A percentile compares a stretch with the other conserved stretches of the same genome.
phyloP scores from a whole-genome alignment of 148 eudicot species.

The Suaeda aralocaspica region DNA sequence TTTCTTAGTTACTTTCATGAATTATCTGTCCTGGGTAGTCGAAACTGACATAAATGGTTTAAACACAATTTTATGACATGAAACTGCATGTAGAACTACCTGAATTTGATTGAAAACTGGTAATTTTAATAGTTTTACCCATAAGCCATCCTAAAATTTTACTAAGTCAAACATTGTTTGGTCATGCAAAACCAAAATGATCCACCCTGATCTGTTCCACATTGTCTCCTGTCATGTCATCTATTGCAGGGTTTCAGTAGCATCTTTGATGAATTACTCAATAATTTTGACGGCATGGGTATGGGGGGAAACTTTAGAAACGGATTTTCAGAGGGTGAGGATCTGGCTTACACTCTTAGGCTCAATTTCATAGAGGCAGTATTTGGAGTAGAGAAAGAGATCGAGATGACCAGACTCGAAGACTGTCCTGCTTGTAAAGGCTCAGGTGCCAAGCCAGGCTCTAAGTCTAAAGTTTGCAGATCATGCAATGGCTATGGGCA shows the following conservation, averaged over 20 bases:
- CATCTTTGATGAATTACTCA: conserved; percentile 73
- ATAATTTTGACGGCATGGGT: conserved; percentile 43
- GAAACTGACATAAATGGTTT: not conserved
- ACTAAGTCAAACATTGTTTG: not conserved
- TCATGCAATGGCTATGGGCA: conserved; percentile 91
- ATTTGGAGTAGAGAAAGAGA: conserved; percentile 81
- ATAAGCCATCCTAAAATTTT: not conserved
- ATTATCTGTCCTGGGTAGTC: not conserved
- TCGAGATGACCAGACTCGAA: conserved; percentile 76
- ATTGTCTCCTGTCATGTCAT: not conserved
- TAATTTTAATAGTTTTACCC: not conserved
- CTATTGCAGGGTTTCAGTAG: conserved; percentile 77
- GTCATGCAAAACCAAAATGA: not conserved
- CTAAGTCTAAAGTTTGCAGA: conserved; percentile 56
- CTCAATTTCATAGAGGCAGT: conserved; percentile 86
- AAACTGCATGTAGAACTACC: not conserved
- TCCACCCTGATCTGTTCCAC: not conserved
- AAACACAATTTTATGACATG: not conserved
- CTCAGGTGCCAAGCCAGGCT: conserved; percentile 84
- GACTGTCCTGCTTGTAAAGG: conserved; percentile 76
- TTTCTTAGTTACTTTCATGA: not conserved
- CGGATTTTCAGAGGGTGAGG: conserved; percentile 74
- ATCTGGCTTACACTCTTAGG: conserved; percentile 57
- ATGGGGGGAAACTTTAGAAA: conserved; percentile 67
- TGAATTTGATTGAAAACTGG: not conserved